Conservation (phyloP, 2,329 filamentous ascomycete genomes). For the Orbilia blumenaviensis region DNA sequence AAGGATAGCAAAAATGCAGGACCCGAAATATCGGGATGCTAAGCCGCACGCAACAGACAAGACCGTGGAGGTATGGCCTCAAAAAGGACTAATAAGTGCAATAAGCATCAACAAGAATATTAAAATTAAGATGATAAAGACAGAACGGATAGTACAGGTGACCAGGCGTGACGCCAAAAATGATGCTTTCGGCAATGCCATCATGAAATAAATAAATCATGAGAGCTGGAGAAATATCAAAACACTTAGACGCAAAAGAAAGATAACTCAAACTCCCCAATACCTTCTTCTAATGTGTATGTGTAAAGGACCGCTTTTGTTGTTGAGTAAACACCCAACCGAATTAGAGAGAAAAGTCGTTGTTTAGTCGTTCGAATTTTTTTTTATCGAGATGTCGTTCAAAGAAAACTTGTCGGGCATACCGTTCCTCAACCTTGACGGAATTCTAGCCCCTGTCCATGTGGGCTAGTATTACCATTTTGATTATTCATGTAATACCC, state of each 20-base stretch:
- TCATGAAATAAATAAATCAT: conserved; percentile 29
- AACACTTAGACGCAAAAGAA: conserved; percentile 17
- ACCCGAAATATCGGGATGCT: conserved; percentile 10
- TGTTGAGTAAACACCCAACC: conserved; percentile 24
- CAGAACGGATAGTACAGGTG: conserved; percentile 17
- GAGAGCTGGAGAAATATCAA: conserved; percentile 33
- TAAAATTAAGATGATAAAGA: conserved; percentile 43
- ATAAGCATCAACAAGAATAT: conserved; percentile 41
- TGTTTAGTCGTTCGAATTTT: conserved; percentile 5
- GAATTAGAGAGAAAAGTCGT: conserved; percentile 30
- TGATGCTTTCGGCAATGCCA: conserved; percentile 47
- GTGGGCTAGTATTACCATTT: conserved; percentile 45
- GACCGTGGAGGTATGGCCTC: neutral
- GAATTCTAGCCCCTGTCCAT: conserved; percentile 44
- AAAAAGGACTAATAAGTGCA: neutral
- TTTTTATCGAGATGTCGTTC: neutral
- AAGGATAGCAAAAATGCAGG: conserved; percentile 1
- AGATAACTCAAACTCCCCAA: conserved; percentile 48
- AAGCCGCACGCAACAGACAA: neutral
- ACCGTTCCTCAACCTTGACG: conserved; percentile 24
- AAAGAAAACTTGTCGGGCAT: neutral
- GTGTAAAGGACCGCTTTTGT: conserved; percentile 52
- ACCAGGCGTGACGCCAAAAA: conserved; percentile 43
- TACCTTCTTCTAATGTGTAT: conserved; percentile 54
- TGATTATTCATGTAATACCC: conserved; percentile 50